These are phyloP conservation scores for Elsinoe arachidis DNA, from an alignment of 2,329 filamentous ascomycete species.

Conservation along the genomic window DNA sequence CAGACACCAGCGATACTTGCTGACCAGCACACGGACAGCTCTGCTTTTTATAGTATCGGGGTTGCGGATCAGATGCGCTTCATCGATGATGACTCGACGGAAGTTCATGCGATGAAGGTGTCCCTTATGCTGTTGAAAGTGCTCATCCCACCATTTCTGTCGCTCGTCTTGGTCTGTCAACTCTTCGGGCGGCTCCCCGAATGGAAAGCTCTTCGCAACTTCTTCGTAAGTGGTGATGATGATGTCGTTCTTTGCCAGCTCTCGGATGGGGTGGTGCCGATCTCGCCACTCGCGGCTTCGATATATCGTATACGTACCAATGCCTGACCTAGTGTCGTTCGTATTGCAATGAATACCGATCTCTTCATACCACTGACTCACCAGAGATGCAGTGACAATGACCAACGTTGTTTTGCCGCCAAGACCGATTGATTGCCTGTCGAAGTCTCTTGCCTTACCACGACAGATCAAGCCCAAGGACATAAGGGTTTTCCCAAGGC, in stretches of 20 bases:
- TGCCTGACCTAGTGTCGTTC: background rate
- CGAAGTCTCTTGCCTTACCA: constrained; percentile 18
- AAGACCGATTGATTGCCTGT: constrained; percentile 15
- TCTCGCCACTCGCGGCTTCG: background rate
- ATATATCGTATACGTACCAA: constrained; percentile 50
- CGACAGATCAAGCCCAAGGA: constrained; percentile 39
- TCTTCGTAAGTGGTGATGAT: constrained; percentile 37
- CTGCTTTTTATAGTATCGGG: constrained; percentile 32
- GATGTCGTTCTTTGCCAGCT: constrained; percentile 46
- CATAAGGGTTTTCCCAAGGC: constrained; percentile 34
- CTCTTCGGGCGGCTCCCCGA: constrained; percentile 30
- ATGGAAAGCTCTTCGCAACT: constrained; percentile 35
- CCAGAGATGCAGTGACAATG: constrained; percentile 32
- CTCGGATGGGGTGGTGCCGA: constrained; percentile 9
- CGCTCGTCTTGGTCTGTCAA: constrained; percentile 23
- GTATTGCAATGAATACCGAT: constrained; percentile 21
- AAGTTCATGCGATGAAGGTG: constrained; percentile 35
- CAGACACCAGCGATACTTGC: constrained; percentile 34
- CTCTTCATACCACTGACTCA: constrained; percentile 33
- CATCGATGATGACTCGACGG: constrained; percentile 49
- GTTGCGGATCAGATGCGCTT: constrained; percentile 51
- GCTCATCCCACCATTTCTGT: constrained; percentile 6
- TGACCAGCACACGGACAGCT: constrained; percentile 36
- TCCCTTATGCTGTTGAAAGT: constrained; percentile 24
- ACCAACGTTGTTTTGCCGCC: constrained; percentile 33